Conservation (phyloP, 2,329 filamentous ascomycete species). For the Madurella mycetomatis region DNA sequence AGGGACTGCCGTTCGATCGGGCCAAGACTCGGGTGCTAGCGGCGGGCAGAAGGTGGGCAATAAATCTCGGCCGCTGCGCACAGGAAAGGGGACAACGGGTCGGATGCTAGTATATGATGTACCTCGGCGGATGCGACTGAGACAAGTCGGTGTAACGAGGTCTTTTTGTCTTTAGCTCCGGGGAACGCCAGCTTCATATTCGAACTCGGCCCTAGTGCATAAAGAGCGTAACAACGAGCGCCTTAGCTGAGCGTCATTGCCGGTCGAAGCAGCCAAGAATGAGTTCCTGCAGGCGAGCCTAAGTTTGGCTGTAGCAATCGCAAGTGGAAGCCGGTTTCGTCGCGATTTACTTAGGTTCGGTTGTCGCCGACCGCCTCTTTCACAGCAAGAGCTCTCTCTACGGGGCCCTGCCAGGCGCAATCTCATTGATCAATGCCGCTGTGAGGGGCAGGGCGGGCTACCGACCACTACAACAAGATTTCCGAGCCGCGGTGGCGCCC, state of each 20-base stretch:
- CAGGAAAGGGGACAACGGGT: neutral
- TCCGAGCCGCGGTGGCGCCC: slow-evolving; percentile 1
- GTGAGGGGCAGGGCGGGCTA: neutral
- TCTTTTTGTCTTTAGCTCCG: slow-evolving; percentile 5
- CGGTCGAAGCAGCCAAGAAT: slow-evolving; percentile 2
- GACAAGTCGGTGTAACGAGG: slow-evolving; percentile 35
- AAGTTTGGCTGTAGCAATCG: neutral
- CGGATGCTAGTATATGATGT: slow-evolving; percentile 4
- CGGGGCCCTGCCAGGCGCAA: neutral
- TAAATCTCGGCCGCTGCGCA: slow-evolving; percentile 11
- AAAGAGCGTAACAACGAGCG: neutral
- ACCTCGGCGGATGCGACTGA: slow-evolving; percentile 25
- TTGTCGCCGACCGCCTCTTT: neutral
- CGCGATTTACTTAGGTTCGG: neutral
- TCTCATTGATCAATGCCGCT: neutral
- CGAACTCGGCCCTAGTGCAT: neutral
- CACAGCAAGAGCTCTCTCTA: neutral
- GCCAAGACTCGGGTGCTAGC: slow-evolving; percentile 6
- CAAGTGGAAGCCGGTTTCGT: neutral
- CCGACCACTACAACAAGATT: neutral
- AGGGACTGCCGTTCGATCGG: neutral
- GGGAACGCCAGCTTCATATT: neutral
- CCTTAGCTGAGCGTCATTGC: slow-evolving; percentile 4
- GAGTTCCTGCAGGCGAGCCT: too few species aligned
- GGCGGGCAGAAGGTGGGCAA: neutral